Conservation (phyloP, 805 yeast species). For the Saturnispora serradocipensis region DNA sequence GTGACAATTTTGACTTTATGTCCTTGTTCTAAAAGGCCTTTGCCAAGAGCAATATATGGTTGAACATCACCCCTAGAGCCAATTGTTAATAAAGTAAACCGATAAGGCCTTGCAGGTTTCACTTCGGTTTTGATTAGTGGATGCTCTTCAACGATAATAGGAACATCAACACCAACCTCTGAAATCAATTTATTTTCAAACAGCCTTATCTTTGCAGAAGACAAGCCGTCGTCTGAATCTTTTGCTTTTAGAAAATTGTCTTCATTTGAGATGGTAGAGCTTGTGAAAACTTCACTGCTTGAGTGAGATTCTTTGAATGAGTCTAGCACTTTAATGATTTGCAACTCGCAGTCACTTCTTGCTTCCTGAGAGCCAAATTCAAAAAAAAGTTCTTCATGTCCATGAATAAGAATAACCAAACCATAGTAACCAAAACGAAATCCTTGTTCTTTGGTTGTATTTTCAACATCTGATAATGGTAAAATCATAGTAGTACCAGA, state of each 20-base stretch:
- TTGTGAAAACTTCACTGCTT: not conserved
- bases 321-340: slow-evolving; percentile 45
- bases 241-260: slow-evolving; percentile 10
- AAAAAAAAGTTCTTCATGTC: slow-evolving; percentile 67
- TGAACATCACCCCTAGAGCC: slow-evolving; percentile 97
- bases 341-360: slow-evolving; percentile 63
- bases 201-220: slow-evolving; percentile 52
- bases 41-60: slow-evolving; percentile 86
- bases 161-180: slow-evolving; percentile 56
- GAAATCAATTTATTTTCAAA: slow-evolving; percentile 58
- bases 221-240: slow-evolving; percentile 26
- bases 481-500: slow-evolving; percentile 71
- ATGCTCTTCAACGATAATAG: slow-evolving; percentile 58
- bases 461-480: slow-evolving; percentile 67
- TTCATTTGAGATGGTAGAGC: slow-evolving; percentile 7
- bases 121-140: slow-evolving; percentile 33
- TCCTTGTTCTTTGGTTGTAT: slow-evolving; percentile 58
- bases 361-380: slow-evolving; percentile 60
- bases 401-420: slow-evolving; percentile 57
- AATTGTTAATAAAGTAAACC: slow-evolving; percentile 69
- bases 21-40: slow-evolving; percentile 71
- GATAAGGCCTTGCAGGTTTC: slow-evolving; percentile 46
- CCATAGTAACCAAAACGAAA: slow-evolving; percentile 64
- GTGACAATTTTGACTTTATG: slow-evolving; percentile 80
- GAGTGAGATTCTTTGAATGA: slow-evolving; percentile 19